phyloP scores from a whole-genome alignment of 768 basidiomycete genomes.

The Infundibulicybe gibba region DNA sequence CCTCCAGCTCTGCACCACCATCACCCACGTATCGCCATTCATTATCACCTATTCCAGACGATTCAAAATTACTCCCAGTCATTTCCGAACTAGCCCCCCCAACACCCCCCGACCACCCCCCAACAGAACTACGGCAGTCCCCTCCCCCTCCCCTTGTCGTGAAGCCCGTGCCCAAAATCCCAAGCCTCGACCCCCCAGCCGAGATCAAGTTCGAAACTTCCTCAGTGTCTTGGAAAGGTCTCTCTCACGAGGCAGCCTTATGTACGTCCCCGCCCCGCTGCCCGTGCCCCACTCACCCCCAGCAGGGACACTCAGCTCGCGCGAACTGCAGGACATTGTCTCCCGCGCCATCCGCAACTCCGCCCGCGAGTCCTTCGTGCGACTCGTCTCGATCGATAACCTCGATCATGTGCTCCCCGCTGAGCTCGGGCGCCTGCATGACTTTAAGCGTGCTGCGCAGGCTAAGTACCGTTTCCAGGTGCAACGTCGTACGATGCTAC shows the following conservation, averaged over 20 bases:
- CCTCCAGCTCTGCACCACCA: too few relatives aligned
- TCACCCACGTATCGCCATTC: too few relatives aligned
- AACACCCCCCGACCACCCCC: conserved; percentile 7
- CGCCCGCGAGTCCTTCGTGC: conserved; percentile 66
- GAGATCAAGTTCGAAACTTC: conserved; percentile 52
- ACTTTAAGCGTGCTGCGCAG: conserved; percentile 50
- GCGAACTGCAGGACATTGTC: conserved; percentile 67
- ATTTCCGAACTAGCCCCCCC: conserved; percentile 7
- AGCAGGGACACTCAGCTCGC: conserved; percentile 54
- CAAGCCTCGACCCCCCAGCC: conserved; percentile 44
- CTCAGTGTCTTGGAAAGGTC: conserved; percentile 61
- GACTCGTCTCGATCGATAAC: conserved; percentile 59
- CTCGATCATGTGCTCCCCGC: conserved; percentile 56
- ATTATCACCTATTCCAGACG: conserved; percentile 7
- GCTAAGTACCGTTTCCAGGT: conserved; percentile 66
- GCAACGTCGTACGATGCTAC: conserved; percentile 63
- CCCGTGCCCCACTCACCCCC: conserved; percentile 1
- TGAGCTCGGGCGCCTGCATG: conserved; percentile 56
- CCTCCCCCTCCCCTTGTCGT: background rate
- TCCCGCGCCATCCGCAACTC: conserved; percentile 69
- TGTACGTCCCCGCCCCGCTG: conserved; percentile 29
- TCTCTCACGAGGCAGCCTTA: conserved; percentile 66
- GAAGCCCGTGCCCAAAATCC: conserved; percentile 16
- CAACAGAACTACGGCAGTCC: conserved; percentile 5
- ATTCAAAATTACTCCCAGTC: conserved; percentile 4